Evolutionary conservation across 2,329 filamentous ascomycete species (phyloP).

Genomic region (Clonostachys byssicola): DNA sequence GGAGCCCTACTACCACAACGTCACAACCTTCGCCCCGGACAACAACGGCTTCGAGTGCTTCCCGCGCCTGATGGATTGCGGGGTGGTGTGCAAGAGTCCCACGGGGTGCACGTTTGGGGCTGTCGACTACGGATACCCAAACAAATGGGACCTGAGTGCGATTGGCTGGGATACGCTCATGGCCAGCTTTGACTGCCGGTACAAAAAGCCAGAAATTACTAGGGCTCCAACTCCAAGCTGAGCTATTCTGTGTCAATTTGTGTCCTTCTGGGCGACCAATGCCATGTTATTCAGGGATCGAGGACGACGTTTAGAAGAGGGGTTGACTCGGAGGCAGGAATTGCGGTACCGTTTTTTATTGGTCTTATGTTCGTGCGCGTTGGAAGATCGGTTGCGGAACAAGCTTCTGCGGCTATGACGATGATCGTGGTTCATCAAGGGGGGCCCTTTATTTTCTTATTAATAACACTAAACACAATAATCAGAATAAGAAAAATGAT

Average conservation of each 20-base stretch:
- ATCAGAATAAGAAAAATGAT: no score
- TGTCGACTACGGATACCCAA: slow-evolving; percentile 35
- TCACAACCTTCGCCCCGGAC: slow-evolving; percentile 45
- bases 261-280: background rate
- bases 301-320: slow-evolving; percentile 31
- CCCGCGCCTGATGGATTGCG: slow-evolving; percentile 35
- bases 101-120: slow-evolving; percentile 47
- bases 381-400: slow-evolving; percentile 15
- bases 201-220: slow-evolving; percentile 5
- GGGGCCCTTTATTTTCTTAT: no score
- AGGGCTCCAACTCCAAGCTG: background rate
- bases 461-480: no score
- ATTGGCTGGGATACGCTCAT: slow-evolving; percentile 38
- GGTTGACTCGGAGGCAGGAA: slow-evolving; percentile 35
- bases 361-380: slow-evolving; percentile 8
- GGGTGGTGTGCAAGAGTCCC: slow-evolving; percentile 40
- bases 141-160: slow-evolving; percentile 41
- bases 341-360: slow-evolving; percentile 11
- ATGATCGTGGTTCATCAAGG: slow-evolving; percentile 11
- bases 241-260: background rate
- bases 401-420: slow-evolving; percentile 17
- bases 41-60: slow-evolving; percentile 43
- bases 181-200: slow-evolving; percentile 24
- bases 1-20: slow-evolving; percentile 31
- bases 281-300: no score